A percentile compares a stretch with the other conserved stretches of the same genome.
Conservation (phyloP, 2,329 filamentous ascomycete species). For the Pseudogymnoascus sp. region DNA sequence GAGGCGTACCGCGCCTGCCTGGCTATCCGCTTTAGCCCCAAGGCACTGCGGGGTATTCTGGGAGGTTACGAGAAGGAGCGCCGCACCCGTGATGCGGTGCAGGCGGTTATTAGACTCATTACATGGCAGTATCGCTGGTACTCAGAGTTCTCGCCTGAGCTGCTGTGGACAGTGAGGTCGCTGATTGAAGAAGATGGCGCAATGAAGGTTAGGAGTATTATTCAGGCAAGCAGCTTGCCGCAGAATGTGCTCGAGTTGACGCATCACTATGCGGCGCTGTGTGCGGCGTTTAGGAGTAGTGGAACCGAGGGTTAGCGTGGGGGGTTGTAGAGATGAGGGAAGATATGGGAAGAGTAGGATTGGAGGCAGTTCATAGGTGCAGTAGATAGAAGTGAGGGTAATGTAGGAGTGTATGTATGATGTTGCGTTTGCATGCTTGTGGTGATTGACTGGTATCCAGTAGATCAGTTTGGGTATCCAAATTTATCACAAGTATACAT, state of each 20-base stretch:
- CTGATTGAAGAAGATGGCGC: slow-evolving; percentile 96
- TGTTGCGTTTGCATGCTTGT: neutral
- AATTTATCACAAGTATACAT: neutral
- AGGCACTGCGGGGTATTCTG: slow-evolving; percentile 79
- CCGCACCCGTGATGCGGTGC: slow-evolving; percentile 73
- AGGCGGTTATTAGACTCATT: slow-evolving; percentile 80
- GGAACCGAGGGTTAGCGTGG: slow-evolving; percentile 39
- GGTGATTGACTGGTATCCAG: neutral
- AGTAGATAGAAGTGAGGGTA: slow-evolving; percentile 14
- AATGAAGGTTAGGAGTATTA: slow-evolving; percentile 93
- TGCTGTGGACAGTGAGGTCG: slow-evolving; percentile 79
- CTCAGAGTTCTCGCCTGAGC: slow-evolving; percentile 91
- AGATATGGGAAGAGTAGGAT: neutral
- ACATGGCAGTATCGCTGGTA: slow-evolving; percentile 99
- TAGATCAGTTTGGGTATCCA: neutral
- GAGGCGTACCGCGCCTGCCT: slow-evolving; percentile 91
- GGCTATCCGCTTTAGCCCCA: slow-evolving; percentile 82
- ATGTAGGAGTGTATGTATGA: slow-evolving; percentile 8
- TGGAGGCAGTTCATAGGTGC: neutral
- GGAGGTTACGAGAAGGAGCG: slow-evolving; percentile 69
- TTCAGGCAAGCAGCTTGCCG: slow-evolving; percentile 88
- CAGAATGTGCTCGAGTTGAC: slow-evolving; percentile 91
- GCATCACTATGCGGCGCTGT: slow-evolving; percentile 91
- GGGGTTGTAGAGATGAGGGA: neutral
- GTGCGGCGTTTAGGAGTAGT: slow-evolving; percentile 88